phyloP scores from a whole-genome alignment of 805 yeast genomes.

The Torulaspora quercuum region DNA sequence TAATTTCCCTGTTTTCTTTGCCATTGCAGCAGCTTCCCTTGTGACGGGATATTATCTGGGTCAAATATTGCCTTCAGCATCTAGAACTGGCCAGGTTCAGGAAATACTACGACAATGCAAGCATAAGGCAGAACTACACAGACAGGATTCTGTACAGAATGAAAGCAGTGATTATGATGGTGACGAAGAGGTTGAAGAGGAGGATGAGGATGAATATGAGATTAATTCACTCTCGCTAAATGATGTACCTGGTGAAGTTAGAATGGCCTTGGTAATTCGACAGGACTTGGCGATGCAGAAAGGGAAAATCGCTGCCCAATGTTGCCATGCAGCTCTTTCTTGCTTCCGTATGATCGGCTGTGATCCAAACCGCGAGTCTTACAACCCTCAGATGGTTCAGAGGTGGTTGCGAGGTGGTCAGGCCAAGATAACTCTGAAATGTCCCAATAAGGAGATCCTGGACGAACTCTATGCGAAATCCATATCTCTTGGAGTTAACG shows the following conservation, averaged over 20 bases:
- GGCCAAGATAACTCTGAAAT: slow-evolving; percentile 86
- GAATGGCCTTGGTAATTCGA: slow-evolving; percentile 85
- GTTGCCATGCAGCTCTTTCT: slow-evolving; percentile 95
- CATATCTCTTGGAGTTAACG: slow-evolving; percentile 69
- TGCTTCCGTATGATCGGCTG: slow-evolving; percentile 68
- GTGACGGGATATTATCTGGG: slow-evolving; percentile 34
- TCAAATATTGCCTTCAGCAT: slow-evolving; percentile 20
- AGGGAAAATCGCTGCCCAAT: slow-evolving; percentile 97
- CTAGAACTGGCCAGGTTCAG: slow-evolving; percentile 18
- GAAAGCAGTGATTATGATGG: slow-evolving; percentile 32
- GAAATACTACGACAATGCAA: slow-evolving; percentile 19
- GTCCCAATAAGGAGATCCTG: slow-evolving; percentile 62
- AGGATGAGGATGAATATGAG: slow-evolving; percentile 53
- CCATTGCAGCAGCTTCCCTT: slow-evolving; percentile 31
- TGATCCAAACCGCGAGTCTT: slow-evolving; percentile 45
- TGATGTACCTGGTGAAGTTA: slow-evolving; percentile 70
- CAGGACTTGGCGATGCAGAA: slow-evolving; percentile 88
- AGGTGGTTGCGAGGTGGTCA: slow-evolving; percentile 87
- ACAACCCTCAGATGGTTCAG: slow-evolving; percentile 58
- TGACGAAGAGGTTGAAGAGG: slow-evolving; percentile 42
- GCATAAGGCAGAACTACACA: slow-evolving; percentile 17
- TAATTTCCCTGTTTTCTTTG: slow-evolving; percentile 21
- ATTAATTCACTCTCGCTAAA: slow-evolving; percentile 60
- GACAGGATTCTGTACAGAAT: slow-evolving; percentile 8
- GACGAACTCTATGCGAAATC: slow-evolving; percentile 78